Evolutionary conservation across 2,329 filamentous ascomycete species (phyloP).

Genomic region (Chalara sp.): DNA sequence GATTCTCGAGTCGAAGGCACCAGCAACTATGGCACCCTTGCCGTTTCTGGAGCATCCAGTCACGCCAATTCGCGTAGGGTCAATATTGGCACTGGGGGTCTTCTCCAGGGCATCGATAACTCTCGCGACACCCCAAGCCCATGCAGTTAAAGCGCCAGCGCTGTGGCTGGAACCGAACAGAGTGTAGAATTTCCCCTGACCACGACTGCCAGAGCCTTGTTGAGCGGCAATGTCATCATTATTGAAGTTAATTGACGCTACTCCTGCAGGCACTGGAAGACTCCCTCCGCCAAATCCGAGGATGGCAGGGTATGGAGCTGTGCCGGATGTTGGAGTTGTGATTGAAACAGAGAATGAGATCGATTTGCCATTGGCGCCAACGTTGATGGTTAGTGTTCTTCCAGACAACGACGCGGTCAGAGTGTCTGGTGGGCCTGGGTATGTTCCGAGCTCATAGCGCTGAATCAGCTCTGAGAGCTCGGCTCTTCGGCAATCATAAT

Average conservation of each 20-base stretch:
- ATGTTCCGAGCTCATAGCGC: slow-evolving; percentile 44
- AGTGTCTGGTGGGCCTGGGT: slow-evolving; percentile 38
- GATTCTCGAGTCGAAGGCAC: slow-evolving; percentile 50
- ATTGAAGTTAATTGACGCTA: slow-evolving; percentile 52
- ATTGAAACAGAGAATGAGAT: slow-evolving; percentile 39
- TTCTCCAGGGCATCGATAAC: slow-evolving; percentile 51
- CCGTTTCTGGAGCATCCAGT: slow-evolving; percentile 60
- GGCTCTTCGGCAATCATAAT: slow-evolving; percentile 41
- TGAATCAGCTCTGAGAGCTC: slow-evolving; percentile 43
- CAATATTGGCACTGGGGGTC: slow-evolving; percentile 38
- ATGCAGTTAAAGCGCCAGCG: slow-evolving; percentile 47
- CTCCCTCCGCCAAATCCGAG: slow-evolving; percentile 48
- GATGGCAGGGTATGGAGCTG: slow-evolving; percentile 47
- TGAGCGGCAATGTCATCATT: slow-evolving; percentile 52
- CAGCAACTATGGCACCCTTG: slow-evolving; percentile 53
- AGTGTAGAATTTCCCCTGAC: slow-evolving; percentile 52
- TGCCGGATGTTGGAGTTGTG: slow-evolving; percentile 33
- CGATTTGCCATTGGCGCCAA: slow-evolving; percentile 37
- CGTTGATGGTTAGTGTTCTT: slow-evolving; percentile 36
- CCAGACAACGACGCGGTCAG: slow-evolving; percentile 39
- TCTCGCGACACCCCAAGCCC: slow-evolving; percentile 55
- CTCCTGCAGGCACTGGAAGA: slow-evolving; percentile 45
- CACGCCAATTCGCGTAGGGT: slow-evolving; percentile 42
- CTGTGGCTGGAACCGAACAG: slow-evolving; percentile 48
- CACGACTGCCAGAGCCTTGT: slow-evolving; percentile 38